Conservation (phyloP, 179 eudicot genomes). For the Pouteria campechiana region DNA sequence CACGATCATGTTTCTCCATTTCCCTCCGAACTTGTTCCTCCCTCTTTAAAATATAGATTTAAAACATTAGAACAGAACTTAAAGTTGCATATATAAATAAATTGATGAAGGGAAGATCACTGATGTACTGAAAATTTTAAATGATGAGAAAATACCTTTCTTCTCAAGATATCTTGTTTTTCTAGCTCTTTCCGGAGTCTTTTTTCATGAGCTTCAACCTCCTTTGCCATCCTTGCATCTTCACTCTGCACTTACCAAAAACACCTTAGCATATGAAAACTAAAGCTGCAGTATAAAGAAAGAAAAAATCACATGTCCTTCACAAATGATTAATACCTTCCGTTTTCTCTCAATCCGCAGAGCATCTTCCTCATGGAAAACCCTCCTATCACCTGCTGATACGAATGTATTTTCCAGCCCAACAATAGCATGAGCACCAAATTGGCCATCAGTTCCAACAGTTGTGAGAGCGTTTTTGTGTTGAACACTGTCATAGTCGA, state of each 20-base stretch:
- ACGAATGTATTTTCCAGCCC: no score
- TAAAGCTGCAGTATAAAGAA: background rate
- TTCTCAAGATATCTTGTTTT: slow-evolving; percentile 73
- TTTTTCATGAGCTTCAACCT: slow-evolving; percentile 45
- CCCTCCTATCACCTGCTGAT: slow-evolving; percentile 3
- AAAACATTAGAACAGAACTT: slow-evolving; percentile 13
- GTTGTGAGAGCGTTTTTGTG: no score
- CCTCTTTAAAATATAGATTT: slow-evolving; percentile 36
- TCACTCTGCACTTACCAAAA: slow-evolving; percentile 29
- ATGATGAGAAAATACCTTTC: slow-evolving; percentile 42
- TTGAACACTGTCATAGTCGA: no score
- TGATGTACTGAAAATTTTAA: background rate
- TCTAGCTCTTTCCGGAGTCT: slow-evolving; percentile 35
- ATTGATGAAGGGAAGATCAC: no score
- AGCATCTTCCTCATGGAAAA: slow-evolving; percentile 15
- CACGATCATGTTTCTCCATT: slow-evolving; percentile 91
- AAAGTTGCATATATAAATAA: no score
- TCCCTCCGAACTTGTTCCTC: slow-evolving; percentile 91
- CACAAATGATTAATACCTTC: slow-evolving; percentile 27
- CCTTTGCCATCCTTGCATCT: slow-evolving; percentile 57
- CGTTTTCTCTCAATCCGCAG: slow-evolving; percentile 29
- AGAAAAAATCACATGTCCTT: background rate
- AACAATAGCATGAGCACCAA: no score
- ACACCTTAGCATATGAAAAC: slow-evolving; percentile 1
- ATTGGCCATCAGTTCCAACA: no score